Evolutionary conservation across 2,329 filamentous ascomycete genomes (phyloP), one percentile per base, ranked within the genome.

Genomic region (Elsinoe fawcettii): DNA sequence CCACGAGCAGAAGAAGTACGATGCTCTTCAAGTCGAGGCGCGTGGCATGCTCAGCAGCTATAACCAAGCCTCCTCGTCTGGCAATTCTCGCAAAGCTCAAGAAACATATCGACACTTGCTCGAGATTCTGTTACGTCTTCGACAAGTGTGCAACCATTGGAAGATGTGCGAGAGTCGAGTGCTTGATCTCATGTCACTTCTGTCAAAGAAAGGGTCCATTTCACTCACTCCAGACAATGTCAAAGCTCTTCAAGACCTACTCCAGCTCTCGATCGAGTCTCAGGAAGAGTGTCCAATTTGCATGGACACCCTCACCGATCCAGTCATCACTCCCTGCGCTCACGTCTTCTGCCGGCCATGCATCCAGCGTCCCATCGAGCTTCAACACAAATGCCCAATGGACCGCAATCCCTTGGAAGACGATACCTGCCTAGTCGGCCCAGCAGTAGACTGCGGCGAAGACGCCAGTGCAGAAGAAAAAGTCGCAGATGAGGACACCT

Each of bases 81-180:
- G 30, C 30, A 16, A 56, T 25, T 32, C 37, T 18, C 59, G 60
- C 16, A 62, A 67, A 25, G 66, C 68, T 0, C 73, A 55, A 12
- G 76, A 81, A 2, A 78, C 78, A 1, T 95, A 93, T 66, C 83
- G 86, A 7, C 81, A 86, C 64, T 78, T 96, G 1, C 78, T 96
- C 9, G 90, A 95, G 70, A 81, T 90, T 14, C 77, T 96, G 3
- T 80, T 96, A 5, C 84, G 91, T 11, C 81, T 95, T 63, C 82
- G 91, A 16, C 90, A 96, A 72, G 81, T 87, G 68, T 96, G 90
- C 71, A 90, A 92, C 62, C 90, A 95, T 68, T 95, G 89, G 88
- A 85, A 86, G 7, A 79, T 96, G 9, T 89, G 88, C 66, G 86
- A 84, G 51, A 78, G 86, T 61, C 84, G 88, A 11, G 78, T 95